Evolutionary conservation across 2,329 filamentous ascomycete genomes (phyloP), one percentile per base, ranked within the genome.

Genomic region (Drechslerella coelobrocha): DNA sequence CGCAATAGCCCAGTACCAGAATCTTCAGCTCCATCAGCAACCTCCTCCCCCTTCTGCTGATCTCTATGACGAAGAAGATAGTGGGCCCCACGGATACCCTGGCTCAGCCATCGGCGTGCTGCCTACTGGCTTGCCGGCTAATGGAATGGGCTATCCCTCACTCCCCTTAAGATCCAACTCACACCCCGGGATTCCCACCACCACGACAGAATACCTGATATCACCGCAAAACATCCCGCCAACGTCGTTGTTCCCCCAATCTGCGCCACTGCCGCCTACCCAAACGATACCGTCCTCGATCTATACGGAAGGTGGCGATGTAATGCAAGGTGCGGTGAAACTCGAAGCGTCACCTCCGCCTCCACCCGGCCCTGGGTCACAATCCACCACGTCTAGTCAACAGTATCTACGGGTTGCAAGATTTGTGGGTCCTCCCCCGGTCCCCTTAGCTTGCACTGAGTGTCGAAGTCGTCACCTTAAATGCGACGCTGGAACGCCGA

Each of bases 381-480:
- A 57, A 10, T 52, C 48, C 9, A 50, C 37, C 34, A 39, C 47
- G 29, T 27, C 47, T 39, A 47, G 41, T 39, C 73, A 74, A 45
- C 74, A 68, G 27, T 75, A 75, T 62, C 73, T 75, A 26, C 74
- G 74, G 52, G 74, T 75, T 23, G 74, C 74, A 27, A 63, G 74
- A 63, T 75, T 75, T 62, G 74, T 75, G 45, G 74, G 74, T 14
- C 74, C 75, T 53, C 74, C 75, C 53, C 75, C 75, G 34, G 75
- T 76, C 14, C 73, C 78, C 1, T 73, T 81, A 56, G 83, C 83
- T 12, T 85, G 83, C 74, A 80, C 84, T 8, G 80, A 81, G 26
- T 85, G 83, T 66, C 80, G 83, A 19, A 81, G 78, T 21, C 78
- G 82, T 31, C 83, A 85, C 75, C 75, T 84, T 34, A 84, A 84